Conservation (phyloP, 495 filamentous ascomycete genomes). For the Penicillium chermesinum region DNA sequence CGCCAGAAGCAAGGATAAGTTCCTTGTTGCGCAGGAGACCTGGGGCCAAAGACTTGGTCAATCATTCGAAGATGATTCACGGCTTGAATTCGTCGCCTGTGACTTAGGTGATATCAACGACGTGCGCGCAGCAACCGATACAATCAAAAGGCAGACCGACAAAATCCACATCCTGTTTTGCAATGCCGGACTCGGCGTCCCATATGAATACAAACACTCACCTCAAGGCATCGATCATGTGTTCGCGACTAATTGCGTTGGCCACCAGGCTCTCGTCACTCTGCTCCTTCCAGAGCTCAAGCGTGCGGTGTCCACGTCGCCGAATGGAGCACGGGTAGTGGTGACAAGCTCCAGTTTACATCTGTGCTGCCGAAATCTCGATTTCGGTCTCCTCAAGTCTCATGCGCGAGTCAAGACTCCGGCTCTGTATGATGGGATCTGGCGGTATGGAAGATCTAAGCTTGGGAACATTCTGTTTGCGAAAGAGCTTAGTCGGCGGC, state of each 20-base stretch:
- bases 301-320: slow-evolving; percentile 8
- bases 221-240: slow-evolving; percentile 27
- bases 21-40: slow-evolving; percentile 16
- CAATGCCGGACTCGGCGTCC: slow-evolving; percentile 26
- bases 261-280: slow-evolving; percentile 31
- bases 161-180: slow-evolving; percentile 36
- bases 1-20: slow-evolving; percentile 26
- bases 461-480: slow-evolving; percentile 42
- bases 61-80: slow-evolving; percentile 13
- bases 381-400: slow-evolving; percentile 23
- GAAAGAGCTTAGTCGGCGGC: slow-evolving; percentile 25
- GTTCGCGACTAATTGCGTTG: slow-evolving; percentile 40
- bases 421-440: slow-evolving; percentile 15
- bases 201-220: slow-evolving; percentile 18
- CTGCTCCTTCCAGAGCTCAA: slow-evolving; percentile 30
- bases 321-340: slow-evolving; percentile 25
- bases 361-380: slow-evolving; percentile 16
- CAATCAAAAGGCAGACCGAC: slow-evolving; percentile 15
- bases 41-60: slow-evolving; percentile 18
- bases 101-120: slow-evolving; percentile 28
- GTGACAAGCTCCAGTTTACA: slow-evolving; percentile 30
- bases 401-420: slow-evolving; percentile 12
- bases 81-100: slow-evolving; percentile 28
- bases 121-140: slow-evolving; percentile 19
- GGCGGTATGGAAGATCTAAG: slow-evolving; percentile 40